Base-by-base conservation (phyloP, 2,329 filamentous ascomycete species). In the Colletotrichum orbiculare region DNA sequence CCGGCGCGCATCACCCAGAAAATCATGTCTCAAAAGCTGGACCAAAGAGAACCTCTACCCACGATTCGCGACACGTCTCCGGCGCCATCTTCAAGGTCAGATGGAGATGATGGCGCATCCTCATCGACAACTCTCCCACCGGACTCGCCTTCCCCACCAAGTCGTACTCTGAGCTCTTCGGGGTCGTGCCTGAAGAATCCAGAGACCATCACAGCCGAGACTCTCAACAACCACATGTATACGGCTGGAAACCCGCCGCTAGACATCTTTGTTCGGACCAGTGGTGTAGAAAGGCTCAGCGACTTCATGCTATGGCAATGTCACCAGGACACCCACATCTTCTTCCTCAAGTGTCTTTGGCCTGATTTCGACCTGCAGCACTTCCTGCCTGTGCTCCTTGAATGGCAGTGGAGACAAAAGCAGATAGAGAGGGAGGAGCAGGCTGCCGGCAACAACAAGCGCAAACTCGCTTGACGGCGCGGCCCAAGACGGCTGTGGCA, bases 271-370 rank as follows among this genome's bases (percentile, higher is more conserved):
- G 86, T 99, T 54, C 89, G 96, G 54, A 99, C 96, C 5, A 97
- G 94, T 68, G 95, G 94, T 35, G 96, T 99, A 12, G 91, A 94
- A 77, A 87, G 96, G 53, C 82, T 99, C 64, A 97, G 94, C 74
- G 96, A 99, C 76, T 99, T 98, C 73, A 96, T 99, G 94, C 88
- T 99, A 39, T 99, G 96, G 96, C 96, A 99, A 78, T 96, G 93
- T 72, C 94, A 98, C 74, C 88, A 97, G 74, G 85, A 95, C 68
- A 97, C 96, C 0, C 91, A 97, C 66, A 91, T 99, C 69, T 93
- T 96, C 65, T 99, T 98, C 75, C 80, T 97, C 61, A 87, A 97
- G 72, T 96, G 93, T 69, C 83, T 97, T 67, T 99, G 96, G 96
- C 96, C 96, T 2, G 93, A 97, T 68, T 97, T 99, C 72, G 94